Base-by-base conservation (phyloP, 805 yeast species). In the Metschnikowia lochheadii region DNA sequence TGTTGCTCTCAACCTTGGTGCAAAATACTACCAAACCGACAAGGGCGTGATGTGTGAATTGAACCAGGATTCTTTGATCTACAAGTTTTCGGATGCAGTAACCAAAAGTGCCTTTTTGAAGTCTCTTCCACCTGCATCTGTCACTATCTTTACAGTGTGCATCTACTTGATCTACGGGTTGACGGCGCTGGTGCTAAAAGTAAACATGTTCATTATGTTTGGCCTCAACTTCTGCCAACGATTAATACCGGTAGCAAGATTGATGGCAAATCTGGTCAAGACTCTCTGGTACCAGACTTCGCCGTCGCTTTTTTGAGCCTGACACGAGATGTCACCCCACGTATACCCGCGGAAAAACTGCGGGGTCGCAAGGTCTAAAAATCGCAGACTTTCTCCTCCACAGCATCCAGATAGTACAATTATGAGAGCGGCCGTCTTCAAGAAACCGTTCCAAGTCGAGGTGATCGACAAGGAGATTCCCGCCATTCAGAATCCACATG, bases 371-470 rank as follows among this genome's bases (percentile, higher is more conserved):
- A 33, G 13, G 32, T 42, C 26, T 14, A n/a, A 20, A 40, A 33
- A n/a, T 20, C 45, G 38, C 45, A 33, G n/a, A 21, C 21, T 5
- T 42, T 14, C 29, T 15, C 18, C 31, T 8, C 29, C 29, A 26
- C 29, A 26, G 10, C 29, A 26, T 26, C 29, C 29, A 3, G 29
- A 26, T 8, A 10, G 29, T 10, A 8, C 8, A 26, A 26, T 26
- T 26, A 79, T 79, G 84, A 71, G 73, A 52, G 83, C 83, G 1
- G 75, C 77, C 15, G 78, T 77, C 4, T 76, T 75, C 61, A 60
- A 70, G 45, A 80, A 78, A 2, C 76, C 81, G 0, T 63, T 53
- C 44, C 64, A 72, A 33, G 67, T 79, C 48, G 61, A 63, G 44
- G 70, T 78, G 4, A 73, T 72, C 46, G 61, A 58, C 1, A 67